Evolutionary conservation across 108 stramenopile species (phyloP).

Genomic region (Cyclotella sp.): DNA sequence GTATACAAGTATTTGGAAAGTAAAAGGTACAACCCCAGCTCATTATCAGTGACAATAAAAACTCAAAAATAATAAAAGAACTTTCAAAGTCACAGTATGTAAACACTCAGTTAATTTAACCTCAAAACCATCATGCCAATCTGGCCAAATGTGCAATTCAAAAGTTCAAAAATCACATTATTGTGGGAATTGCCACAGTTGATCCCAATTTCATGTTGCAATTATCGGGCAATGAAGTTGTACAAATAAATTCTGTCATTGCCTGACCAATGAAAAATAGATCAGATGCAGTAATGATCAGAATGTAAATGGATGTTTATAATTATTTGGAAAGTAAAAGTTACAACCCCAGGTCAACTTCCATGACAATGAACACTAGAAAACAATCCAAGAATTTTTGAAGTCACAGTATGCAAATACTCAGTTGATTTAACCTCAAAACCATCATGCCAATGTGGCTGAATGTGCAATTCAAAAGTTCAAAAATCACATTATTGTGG

Average conservation of each 20-base stretch:
- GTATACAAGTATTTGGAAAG: neutral
- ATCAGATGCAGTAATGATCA: neutral
- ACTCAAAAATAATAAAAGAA: neutral
- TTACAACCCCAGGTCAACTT: neutral
- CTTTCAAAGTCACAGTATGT: neutral
- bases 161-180: constrained; percentile 27
- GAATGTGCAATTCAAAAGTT: constrained; percentile 23
- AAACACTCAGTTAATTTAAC: constrained; percentile 21
- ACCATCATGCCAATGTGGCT: constrained; percentile 25
- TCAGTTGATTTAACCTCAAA: constrained; percentile 16
- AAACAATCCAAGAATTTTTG: neutral
- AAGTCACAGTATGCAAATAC: neutral
- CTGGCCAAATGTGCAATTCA: constrained; percentile 23
- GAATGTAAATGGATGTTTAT: neutral
- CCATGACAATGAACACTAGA: neutral
- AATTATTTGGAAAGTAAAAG: neutral
- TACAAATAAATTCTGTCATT: constrained; percentile 1
- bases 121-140: constrained; percentile 21
- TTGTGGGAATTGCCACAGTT: constrained; percentile 14
- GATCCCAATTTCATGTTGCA: constrained; percentile 38
- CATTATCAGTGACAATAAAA: constrained; percentile 3
- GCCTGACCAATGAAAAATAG: neutral
- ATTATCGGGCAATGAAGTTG: constrained; percentile 43
- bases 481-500: constrained; percentile 25
- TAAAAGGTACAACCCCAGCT: neutral